These are phyloP conservation scores for Anthracocystis walkeri DNA, from an alignment of 1,284 basidiomycete species.

Conservation along the genomic window DNA sequence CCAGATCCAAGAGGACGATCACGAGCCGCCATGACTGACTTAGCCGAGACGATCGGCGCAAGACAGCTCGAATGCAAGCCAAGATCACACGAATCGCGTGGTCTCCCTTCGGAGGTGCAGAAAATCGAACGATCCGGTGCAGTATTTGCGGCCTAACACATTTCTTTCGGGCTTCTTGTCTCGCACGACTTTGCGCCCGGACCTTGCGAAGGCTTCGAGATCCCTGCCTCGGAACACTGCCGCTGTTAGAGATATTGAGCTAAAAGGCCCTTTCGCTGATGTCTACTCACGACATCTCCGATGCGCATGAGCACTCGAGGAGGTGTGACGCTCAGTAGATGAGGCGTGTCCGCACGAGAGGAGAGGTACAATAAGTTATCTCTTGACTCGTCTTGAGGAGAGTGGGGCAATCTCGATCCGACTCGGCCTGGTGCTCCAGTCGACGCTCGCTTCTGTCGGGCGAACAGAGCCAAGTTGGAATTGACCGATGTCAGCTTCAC, in stretches of 20 bases:
- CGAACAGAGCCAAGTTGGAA: neutral
- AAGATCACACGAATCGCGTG: neutral
- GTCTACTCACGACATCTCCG: too few relatives aligned
- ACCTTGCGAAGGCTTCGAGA: too few relatives aligned
- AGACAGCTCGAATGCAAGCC: neutral
- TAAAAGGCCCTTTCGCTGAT: too few relatives aligned
- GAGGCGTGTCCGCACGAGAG: too few relatives aligned
- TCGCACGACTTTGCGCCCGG: neutral
- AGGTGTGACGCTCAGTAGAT: too few relatives aligned
- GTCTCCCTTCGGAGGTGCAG: too few relatives aligned
- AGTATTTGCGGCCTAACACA: neutral
- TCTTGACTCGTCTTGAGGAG: too few relatives aligned
- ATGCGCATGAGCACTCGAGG: too few relatives aligned
- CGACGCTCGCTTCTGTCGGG: neutral
- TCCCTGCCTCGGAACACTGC: too few relatives aligned
- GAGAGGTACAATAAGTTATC: too few relatives aligned
- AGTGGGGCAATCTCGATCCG: neutral
- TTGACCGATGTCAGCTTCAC: neutral
- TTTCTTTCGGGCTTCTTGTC: neutral
- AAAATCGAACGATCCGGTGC: neutral
- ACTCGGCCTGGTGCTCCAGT: neutral
- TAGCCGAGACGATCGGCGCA: slow-evolving; percentile 1
- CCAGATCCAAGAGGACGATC: neutral
- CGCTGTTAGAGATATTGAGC: too few relatives aligned
- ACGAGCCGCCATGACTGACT: neutral